These are phyloP conservation scores for Corchorus capsularis DNA, from an alignment of 345 rosid species.

Conservation along the genomic window DNA sequence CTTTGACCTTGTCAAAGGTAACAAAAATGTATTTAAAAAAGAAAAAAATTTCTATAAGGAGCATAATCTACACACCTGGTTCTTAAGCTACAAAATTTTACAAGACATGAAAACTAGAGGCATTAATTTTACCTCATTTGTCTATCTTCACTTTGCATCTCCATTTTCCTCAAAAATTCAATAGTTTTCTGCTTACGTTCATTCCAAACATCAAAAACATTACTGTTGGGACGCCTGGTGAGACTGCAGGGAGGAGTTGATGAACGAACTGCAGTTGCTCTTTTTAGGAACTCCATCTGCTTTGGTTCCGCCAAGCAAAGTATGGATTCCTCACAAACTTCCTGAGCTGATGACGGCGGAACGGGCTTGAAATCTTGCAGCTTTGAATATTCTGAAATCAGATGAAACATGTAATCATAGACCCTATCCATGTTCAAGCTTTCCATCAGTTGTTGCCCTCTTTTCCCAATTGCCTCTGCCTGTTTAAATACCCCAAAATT, in stretches of 20 bases:
- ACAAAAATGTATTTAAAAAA: not conserved
- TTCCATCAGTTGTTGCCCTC: constrained; percentile 78
- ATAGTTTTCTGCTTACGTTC: constrained; percentile 47
- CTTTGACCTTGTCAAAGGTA: constrained; percentile 2
- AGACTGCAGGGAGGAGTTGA: constrained; percentile 57
- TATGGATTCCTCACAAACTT: constrained; percentile 68
- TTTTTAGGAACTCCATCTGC: constrained; percentile 54
- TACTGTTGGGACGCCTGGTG: constrained; percentile 27
- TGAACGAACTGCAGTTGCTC: constrained; percentile 40
- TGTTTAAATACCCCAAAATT: constrained; percentile 29
- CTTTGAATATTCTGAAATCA: constrained; percentile 73
- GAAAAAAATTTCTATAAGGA: not conserved
- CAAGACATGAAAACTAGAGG: not conserved
- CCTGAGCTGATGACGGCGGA: constrained; percentile 64
- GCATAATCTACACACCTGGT: not conserved
- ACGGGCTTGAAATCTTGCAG: constrained; percentile 70
- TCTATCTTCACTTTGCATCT: constrained; percentile 27
- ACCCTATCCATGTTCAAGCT: constrained; percentile 64
- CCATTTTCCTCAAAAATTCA: constrained; percentile 47
- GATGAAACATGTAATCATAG: constrained; percentile 89
- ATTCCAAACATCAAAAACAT: constrained; percentile 39
- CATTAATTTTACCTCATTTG: constrained; percentile 18
- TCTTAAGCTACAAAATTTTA: constrained; percentile 21
- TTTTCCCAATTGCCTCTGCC: constrained; percentile 77
- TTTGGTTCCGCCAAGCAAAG: constrained; percentile 76